Evolutionary conservation across 805 yeast genomes (phyloP).

Genomic region (Komagataella populi): DNA sequence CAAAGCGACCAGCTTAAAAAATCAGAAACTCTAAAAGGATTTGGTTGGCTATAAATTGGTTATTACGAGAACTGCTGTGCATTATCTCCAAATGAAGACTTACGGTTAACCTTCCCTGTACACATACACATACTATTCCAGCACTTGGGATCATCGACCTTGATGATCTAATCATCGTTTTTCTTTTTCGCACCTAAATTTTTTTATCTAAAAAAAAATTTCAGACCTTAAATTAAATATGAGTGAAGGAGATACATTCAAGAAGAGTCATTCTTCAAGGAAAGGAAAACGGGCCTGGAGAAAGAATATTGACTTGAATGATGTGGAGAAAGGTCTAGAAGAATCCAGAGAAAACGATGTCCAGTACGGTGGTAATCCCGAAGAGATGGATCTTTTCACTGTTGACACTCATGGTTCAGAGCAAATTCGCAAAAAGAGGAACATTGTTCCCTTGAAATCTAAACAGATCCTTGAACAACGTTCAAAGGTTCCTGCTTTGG

Average conservation of each 20-base stretch:
- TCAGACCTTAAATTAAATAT: neutral
- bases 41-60: too few relatives aligned
- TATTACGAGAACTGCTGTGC: too few relatives aligned
- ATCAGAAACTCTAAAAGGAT: neutral
- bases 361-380: conserved; percentile 27
- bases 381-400: conserved; percentile 35
- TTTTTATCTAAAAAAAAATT: neutral
- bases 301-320: conserved; percentile 79
- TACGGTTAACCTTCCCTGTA: neutral
- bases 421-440: conserved; percentile 21
- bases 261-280: conserved; percentile 61
- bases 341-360: conserved; percentile 49
- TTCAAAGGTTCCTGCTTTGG: conserved; percentile 65
- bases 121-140: neutral
- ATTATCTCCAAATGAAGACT: neutral
- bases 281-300: conserved; percentile 92
- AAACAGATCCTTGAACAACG: conserved; percentile 56
- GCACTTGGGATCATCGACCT: neutral
- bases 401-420: conserved; percentile 59
- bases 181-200: neutral
- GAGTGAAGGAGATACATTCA: conserved; percentile 7
- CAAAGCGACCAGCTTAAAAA: neutral
- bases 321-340: conserved; percentile 60
- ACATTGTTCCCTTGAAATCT: conserved; percentile 21
- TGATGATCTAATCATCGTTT: neutral